Conservation (phyloP, 257 asterid genomes). For the Rehmannia glutinosa region DNA sequence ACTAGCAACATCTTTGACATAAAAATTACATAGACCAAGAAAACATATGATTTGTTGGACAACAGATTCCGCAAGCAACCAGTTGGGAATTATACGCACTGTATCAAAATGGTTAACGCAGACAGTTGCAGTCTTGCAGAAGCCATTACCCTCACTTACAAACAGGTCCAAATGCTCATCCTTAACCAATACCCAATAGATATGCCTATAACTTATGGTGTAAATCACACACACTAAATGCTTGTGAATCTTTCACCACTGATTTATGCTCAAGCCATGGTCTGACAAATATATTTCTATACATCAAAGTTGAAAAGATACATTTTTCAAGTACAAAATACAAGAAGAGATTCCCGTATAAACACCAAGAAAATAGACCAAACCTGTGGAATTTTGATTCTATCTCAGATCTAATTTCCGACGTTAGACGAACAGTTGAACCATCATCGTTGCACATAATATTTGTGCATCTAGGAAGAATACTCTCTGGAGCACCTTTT, state of each 20-base stretch:
- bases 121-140: no score
- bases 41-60: no score
- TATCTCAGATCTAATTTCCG: constrained; percentile 73
- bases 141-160: no score
- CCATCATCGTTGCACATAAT: constrained; percentile 93
- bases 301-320: constrained; percentile 8
- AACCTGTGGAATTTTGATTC: constrained; percentile 82
- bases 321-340: neutral
- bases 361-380: constrained; percentile 1
- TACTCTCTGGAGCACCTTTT: constrained; percentile 99
- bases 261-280: neutral
- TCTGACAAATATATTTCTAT: neutral
- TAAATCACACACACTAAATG: neutral
- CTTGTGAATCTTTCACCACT: constrained; percentile 5
- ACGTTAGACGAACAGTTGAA: constrained; percentile 64
- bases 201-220: neutral
- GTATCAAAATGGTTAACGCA: no score
- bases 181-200: no score
- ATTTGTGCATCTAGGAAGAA: constrained; percentile 82
- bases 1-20: no score
- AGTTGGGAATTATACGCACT: no score
- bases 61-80: no score
- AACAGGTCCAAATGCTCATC: no score
- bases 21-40: no score
- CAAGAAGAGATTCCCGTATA: neutral